Conservation (phyloP, 345 rosid genomes). For the Citrus trifoliata region DNA sequence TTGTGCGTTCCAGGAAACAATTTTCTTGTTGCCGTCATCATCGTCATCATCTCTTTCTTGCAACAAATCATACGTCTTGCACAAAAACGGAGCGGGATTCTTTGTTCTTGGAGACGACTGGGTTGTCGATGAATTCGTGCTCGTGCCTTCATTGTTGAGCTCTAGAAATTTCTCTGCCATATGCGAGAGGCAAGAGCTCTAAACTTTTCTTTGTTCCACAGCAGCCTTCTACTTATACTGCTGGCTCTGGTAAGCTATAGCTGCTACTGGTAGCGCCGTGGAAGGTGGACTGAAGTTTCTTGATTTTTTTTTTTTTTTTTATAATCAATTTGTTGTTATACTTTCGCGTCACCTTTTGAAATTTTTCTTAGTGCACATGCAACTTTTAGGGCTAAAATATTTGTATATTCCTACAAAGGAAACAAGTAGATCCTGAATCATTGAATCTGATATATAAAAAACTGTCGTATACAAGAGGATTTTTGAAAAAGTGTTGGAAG, state of each 20-base stretch:
- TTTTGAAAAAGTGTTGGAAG: not conserved
- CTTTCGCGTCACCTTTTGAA: not conserved
- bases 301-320: not conserved
- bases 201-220: not conserved
- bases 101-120: slow-evolving; percentile 27
- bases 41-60: slow-evolving; percentile 31
- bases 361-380: not conserved
- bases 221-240: slow-evolving; percentile 5
- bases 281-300: not conserved
- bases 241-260: slow-evolving; percentile 15
- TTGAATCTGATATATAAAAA: not conserved
- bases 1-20: slow-evolving; percentile 52
- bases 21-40: not conserved
- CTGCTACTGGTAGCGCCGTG: slow-evolving; percentile 3
- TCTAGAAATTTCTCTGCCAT: not conserved
- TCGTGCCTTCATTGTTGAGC: not conserved
- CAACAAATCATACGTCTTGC: slow-evolving; percentile 59
- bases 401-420: not conserved
- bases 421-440: not conserved
- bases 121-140: slow-evolving; percentile 4
- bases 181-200: not conserved
- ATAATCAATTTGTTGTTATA: not conserved
- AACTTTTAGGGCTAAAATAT: not conserved
- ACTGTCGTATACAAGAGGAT: not conserved
- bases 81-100: slow-evolving; percentile 54